Percentiles rank a stretch among this genome's conserved stretches.
phyloP scores from a whole-genome alignment of 2,329 filamentous ascomycete genomes.

The Akanthomyces dipterigenus region DNA sequence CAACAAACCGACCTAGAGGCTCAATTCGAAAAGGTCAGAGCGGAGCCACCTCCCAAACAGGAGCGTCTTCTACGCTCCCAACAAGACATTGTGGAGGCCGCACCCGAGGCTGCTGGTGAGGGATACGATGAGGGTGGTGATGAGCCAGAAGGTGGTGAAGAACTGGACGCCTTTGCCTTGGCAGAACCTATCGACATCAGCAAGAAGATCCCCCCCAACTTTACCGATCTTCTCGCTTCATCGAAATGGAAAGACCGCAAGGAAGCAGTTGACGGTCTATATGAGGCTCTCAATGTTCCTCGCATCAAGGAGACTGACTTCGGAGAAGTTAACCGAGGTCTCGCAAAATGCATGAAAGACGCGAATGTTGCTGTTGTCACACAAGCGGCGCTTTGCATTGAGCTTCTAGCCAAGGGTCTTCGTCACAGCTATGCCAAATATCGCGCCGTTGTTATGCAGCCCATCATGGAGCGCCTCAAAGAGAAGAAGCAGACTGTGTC shows the following conservation, averaged over 20 bases:
- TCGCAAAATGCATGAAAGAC: constrained; percentile 98
- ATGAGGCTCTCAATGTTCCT: constrained; percentile 71
- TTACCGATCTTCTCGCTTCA: constrained; percentile 76
- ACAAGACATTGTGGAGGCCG: constrained; percentile 73
- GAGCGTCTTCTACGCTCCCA: constrained; percentile 83
- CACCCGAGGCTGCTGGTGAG: constrained; percentile 49
- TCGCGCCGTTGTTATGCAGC: constrained; percentile 69
- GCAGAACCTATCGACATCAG: constrained; percentile 83
- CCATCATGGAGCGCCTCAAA: constrained; percentile 92
- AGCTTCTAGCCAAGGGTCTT: constrained; percentile 79
- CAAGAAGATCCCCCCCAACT: constrained; percentile 72
- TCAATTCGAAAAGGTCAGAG: constrained; percentile 87
- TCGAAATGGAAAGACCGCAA: constrained; percentile 99
- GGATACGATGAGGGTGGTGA: constrained; percentile 52
- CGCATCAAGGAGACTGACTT: constrained; percentile 89
- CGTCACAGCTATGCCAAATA: constrained; percentile 75
- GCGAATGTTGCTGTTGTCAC: constrained; percentile 94
- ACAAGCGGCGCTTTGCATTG: constrained; percentile 86
- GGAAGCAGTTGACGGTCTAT: constrained; percentile 80
- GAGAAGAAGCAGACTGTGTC: constrained; percentile 91
- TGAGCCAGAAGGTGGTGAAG: constrained; percentile 49
- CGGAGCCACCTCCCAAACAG: constrained; percentile 81
- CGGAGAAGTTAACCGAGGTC: constrained; percentile 70
- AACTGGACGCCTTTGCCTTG: constrained; percentile 74
- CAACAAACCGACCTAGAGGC: constrained; percentile 93